A percentile compares a stretch with the other conserved stretches of the same genome.
Conservation (phyloP, 371 early-diverging fungal genomes). For the Mortierella polycephala region DNA sequence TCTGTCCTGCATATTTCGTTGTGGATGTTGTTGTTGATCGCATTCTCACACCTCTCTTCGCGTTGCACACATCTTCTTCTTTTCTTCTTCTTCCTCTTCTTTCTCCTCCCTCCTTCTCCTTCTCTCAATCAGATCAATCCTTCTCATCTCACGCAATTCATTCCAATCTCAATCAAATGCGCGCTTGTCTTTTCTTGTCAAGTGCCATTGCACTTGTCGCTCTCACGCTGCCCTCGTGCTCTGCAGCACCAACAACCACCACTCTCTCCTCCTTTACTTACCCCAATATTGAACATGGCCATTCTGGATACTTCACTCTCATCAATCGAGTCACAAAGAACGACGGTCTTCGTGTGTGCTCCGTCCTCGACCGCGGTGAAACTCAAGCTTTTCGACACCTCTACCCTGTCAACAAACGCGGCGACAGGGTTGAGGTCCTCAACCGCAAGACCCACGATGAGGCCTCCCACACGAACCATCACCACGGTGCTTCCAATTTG, state of each 20-base stretch:
- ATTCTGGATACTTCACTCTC: conserved; percentile 27
- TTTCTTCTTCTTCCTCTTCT: background rate
- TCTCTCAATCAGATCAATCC: background rate
- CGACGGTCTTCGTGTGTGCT: conserved; percentile 18
- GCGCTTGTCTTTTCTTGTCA: conserved; percentile 42
- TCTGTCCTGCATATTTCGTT: too few species aligned
- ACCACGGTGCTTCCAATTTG: conserved; percentile 16
- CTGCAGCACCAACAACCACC: conserved; percentile 6
- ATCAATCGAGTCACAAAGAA: conserved; percentile 9
- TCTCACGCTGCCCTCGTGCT: conserved; percentile 2
- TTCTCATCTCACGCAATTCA: background rate
- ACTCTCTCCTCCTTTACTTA: conserved; percentile 3
- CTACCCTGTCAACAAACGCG: conserved; percentile 22
- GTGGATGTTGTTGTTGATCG: too few species aligned
- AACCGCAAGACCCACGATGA: conserved; percentile 33
- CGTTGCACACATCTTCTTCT: background rate
- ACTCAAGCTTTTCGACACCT: conserved; percentile 40
- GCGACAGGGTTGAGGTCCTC: conserved; percentile 20
- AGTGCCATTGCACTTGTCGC: conserved; percentile 36
- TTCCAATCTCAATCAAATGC: conserved; percentile 15
- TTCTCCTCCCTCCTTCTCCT: background rate
- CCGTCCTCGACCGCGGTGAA: conserved; percentile 37
- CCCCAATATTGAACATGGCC: conserved; percentile 23
- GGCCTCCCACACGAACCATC: conserved; percentile 2
- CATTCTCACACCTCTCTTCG: background rate